A percentile compares a stretch with the other conserved stretches of the same genome.
These are phyloP conservation scores for Gamsiella multidivaricata DNA, from an alignment of 192 early-diverging fungal species.

Conservation along the genomic window DNA sequence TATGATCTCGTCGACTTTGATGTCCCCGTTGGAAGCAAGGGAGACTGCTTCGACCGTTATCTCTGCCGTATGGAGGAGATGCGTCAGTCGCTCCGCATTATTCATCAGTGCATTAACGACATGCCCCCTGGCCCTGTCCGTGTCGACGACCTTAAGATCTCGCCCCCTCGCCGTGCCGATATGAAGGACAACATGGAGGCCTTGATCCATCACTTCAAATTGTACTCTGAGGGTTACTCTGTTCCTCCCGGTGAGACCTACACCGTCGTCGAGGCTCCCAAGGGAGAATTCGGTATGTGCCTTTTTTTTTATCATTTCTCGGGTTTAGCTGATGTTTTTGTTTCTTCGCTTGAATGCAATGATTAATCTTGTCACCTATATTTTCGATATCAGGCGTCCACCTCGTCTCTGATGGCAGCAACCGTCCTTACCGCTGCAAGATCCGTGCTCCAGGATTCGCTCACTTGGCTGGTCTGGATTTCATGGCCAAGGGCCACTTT, in stretches of 20 bases:
- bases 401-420: conserved; percentile 92
- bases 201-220: conserved; percentile 98
- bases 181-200: conserved; percentile 99
- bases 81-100: conserved; percentile 96
- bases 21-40: conserved; percentile 93
- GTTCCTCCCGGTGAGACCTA: conserved; percentile 98
- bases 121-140: conserved; percentile 95
- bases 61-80: conserved; percentile 98
- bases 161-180: conserved; percentile 88
- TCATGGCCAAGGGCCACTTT: conserved; percentile 90
- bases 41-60: conserved; percentile 97
- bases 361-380: not conserved
- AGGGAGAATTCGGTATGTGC: conserved; percentile 94
- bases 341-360: not conserved
- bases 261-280: conserved; percentile 96
- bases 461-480: conserved; percentile 91
- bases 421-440: conserved; percentile 97
- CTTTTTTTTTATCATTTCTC: not conserved
- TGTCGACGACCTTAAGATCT: conserved; percentile 98
- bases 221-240: conserved; percentile 98
- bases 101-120: conserved; percentile 94
- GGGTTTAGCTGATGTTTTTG: not conserved
- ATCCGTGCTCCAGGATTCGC: conserved; percentile 96
- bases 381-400: conserved; percentile 64
- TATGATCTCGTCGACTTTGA: conserved; percentile 97